These are phyloP conservation scores for Pichia sp. DNA, from an alignment of 1,139 yeast species.

Conservation along the genomic window DNA sequence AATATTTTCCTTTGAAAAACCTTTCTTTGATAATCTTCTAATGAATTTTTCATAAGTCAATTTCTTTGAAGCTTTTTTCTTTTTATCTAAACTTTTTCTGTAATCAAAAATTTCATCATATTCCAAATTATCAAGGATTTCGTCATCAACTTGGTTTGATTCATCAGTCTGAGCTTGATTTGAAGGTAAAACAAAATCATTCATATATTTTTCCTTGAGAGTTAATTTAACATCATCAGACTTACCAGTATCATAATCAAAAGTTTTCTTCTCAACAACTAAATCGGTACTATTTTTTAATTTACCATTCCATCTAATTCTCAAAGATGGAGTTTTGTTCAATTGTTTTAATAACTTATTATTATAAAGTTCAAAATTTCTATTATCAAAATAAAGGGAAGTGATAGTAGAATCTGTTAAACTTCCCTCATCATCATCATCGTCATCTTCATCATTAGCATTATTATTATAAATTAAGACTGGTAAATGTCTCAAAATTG, in stretches of 20 bases:
- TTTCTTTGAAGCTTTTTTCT: constrained; percentile 16
- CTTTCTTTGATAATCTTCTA: constrained; percentile 51
- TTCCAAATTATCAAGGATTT: constrained; percentile 3
- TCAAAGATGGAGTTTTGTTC: constrained; percentile 67
- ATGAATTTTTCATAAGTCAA: constrained; percentile 31
- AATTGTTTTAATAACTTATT: constrained; percentile 67
- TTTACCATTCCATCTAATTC: constrained; percentile 89
- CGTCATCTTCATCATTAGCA: constrained; percentile 32
- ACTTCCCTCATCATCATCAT: constrained; percentile 30
- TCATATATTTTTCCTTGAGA: constrained; percentile 73
- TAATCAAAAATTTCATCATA: constrained; percentile 17
- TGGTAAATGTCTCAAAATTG: constrained; percentile 87
- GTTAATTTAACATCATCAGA: constrained; percentile 52
- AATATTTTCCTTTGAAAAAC: constrained; percentile 43
- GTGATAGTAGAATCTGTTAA: constrained; percentile 78
- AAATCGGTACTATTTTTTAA: constrained; percentile 71
- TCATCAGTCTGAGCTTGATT: constrained; percentile 2
- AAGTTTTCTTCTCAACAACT: constrained; percentile 68
- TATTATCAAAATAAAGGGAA: constrained; percentile 81
- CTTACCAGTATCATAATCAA: constrained; percentile 51
- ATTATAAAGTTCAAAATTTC: constrained; percentile 77
- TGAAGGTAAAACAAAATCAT: constrained; percentile 43
- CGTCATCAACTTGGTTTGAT: background rate
- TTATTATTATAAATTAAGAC: constrained; percentile 67
- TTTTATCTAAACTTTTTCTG: constrained; percentile 7